These are phyloP conservation scores for Cutaneotrichosporon sp. DNA, from an alignment of 1,284 basidiomycete genomes.

Conservation along the genomic window DNA sequence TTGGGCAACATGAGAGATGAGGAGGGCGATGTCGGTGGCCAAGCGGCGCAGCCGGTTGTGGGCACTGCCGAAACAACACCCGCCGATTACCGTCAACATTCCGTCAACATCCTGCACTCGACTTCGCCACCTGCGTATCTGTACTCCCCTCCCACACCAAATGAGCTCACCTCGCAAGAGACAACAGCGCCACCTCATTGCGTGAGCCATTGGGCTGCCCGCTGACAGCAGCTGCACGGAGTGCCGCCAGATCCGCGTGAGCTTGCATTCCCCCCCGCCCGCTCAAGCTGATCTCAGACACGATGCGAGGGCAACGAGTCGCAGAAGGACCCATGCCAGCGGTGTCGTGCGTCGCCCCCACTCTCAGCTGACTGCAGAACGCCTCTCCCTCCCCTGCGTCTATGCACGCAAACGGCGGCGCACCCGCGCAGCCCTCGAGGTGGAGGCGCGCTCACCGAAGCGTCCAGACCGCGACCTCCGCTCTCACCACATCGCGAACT, in stretches of 20 bases:
- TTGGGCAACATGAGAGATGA: too few species aligned
- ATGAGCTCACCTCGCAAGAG: not conserved
- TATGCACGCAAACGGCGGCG: conserved; percentile 4
- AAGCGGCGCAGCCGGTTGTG: not conserved
- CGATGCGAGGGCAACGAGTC: conserved; percentile 7
- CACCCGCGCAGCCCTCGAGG: not conserved
- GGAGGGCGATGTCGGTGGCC: not conserved
- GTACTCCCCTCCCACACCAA: not conserved
- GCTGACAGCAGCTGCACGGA: not conserved
- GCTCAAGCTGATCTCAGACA: not conserved
- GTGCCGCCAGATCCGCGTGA: conserved; percentile 9
- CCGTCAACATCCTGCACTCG: too few species aligned
- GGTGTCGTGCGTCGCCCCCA: not conserved
- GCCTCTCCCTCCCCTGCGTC: not conserved
- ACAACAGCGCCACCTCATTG: not conserved
- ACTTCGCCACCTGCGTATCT: not conserved
- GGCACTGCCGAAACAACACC: too few species aligned
- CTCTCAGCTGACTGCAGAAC: not conserved
- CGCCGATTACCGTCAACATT: not conserved
- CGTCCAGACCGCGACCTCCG: not conserved
- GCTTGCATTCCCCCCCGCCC: too few species aligned
- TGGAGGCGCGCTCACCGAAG: not conserved
- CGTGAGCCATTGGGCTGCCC: not conserved
- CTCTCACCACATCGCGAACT: not conserved
- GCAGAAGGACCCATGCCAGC: conserved; percentile 7